phyloP scores from a whole-genome alignment of 257 asterid species.

The Apocynum venetum region DNA sequence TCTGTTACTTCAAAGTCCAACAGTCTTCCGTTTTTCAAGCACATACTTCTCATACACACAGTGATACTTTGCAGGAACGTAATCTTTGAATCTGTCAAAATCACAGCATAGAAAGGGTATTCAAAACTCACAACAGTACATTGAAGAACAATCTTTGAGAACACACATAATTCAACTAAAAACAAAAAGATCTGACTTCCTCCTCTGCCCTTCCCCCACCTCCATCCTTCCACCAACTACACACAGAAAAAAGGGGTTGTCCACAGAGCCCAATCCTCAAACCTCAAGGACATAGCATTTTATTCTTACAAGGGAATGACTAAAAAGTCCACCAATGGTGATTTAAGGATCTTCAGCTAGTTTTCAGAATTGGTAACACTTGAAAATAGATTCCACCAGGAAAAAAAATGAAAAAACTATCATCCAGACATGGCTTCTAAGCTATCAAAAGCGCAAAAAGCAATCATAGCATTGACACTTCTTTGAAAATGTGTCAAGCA shows the following conservation, averaged over 20 bases:
- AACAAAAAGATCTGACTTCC: neutral
- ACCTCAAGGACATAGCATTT: neutral
- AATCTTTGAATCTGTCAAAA: constrained; percentile 76
- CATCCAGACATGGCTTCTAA: neutral
- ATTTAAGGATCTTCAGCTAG: neutral
- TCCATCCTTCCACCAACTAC: too few relatives aligned
- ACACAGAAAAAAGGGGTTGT: neutral
- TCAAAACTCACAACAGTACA: constrained; percentile 3
- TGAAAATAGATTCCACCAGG: neutral
- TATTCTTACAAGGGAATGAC: neutral
- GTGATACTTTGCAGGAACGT: constrained; percentile 66
- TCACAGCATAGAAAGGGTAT: constrained; percentile 16
- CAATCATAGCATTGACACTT: neutral
- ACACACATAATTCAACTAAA: neutral
- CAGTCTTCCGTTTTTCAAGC: constrained; percentile 30
- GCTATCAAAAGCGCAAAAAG: neutral
- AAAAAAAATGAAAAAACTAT: neutral
- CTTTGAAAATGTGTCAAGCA: neutral
- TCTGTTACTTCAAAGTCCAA: constrained; percentile 34
- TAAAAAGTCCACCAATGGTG: neutral
- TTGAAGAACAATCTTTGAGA: neutral
- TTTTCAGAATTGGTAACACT: neutral
- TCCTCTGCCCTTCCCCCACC: neutral
- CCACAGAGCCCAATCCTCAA: neutral
- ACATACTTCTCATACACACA: constrained; percentile 63